Conservation (phyloP, 2,329 filamentous ascomycete genomes). For the Alternaria incomplexa region DNA sequence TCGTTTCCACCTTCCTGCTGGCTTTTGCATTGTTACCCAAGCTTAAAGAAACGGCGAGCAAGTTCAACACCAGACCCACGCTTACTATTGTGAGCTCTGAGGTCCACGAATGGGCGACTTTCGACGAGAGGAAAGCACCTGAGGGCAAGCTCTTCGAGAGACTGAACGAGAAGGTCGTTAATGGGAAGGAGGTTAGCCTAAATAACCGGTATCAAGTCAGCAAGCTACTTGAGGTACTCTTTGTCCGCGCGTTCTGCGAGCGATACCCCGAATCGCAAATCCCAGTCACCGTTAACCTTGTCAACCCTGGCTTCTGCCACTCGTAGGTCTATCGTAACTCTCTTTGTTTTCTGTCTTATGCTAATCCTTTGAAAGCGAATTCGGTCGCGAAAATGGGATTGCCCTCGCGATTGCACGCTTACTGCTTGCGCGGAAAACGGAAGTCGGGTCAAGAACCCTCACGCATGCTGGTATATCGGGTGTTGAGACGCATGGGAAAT, state of each 20-base stretch:
- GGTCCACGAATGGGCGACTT: constrained; percentile 35
- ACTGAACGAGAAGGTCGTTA: constrained; percentile 23
- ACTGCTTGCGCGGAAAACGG: constrained; percentile 45
- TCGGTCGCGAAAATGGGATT: constrained; percentile 24
- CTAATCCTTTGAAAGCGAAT: constrained; percentile 13
- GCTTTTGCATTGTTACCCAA: constrained; percentile 36
- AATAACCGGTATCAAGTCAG: constrained; percentile 31
- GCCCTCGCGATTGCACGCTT: constrained; percentile 17
- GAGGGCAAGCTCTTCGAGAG: constrained; percentile 37
- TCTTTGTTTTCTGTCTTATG: too few relatives aligned
- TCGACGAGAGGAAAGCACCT: constrained; percentile 29
- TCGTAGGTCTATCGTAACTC: too few relatives aligned
- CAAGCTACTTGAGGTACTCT: constrained; percentile 44
- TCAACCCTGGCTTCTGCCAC: constrained; percentile 46
- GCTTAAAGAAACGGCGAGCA: constrained; percentile 28
- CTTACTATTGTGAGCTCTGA: constrained; percentile 44
- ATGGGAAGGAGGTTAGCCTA: constrained; percentile 14
- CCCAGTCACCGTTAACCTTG: constrained; percentile 40
- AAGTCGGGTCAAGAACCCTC: constrained; percentile 51
- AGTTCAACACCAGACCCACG: constrained; percentile 32
- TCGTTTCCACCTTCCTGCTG: constrained; percentile 49
- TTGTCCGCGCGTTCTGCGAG: constrained; percentile 30
- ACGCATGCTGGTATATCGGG: constrained; percentile 48
- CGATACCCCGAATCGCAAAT: constrained; percentile 16
- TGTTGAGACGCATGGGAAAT: constrained; percentile 50